Conservation (phyloP, 306 rosid genomes). For the Acacia crassicarpa region DNA sequence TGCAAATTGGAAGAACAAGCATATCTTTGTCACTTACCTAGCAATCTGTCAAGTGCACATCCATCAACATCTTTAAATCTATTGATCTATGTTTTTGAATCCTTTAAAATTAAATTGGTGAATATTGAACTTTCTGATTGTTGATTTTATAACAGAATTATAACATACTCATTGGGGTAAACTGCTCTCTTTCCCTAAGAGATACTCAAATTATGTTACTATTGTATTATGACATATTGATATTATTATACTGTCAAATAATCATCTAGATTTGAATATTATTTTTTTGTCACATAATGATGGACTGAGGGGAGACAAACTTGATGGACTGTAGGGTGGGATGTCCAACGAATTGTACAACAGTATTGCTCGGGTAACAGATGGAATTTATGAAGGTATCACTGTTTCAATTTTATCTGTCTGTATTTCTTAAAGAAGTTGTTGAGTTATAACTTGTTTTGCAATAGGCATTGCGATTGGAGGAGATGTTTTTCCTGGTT, state of each 20-base stretch:
- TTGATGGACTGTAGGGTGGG: constrained; percentile 78
- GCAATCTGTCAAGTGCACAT: constrained; percentile 17
- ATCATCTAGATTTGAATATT: constrained; percentile 4
- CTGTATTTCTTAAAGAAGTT: constrained; percentile 1
- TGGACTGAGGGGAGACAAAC: constrained; percentile 32
- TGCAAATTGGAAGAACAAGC: neutral
- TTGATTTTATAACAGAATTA: constrained; percentile 21
- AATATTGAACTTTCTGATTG: constrained; percentile 20
- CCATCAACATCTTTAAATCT: constrained; percentile 19
- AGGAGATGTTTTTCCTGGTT: constrained; percentile 99
- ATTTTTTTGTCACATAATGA: constrained; percentile 17
- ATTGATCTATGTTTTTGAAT: constrained; percentile 2
- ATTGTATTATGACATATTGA: neutral
- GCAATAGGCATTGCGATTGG: constrained; percentile 94
- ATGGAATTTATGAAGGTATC: constrained; percentile 94
- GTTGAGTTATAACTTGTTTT: constrained; percentile 34
- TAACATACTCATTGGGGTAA: constrained; percentile 3
- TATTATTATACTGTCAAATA: neutral
- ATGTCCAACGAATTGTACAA: constrained; percentile 98
- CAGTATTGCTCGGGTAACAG: constrained; percentile 89
- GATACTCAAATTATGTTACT: neutral
- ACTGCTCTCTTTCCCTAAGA: neutral
- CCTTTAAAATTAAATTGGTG: neutral
- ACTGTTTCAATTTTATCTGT: constrained; percentile 28
- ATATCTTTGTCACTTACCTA: neutral